Base-by-base conservation (phyloP, 495 filamentous ascomycete species). In the Cercophora samala region DNA sequence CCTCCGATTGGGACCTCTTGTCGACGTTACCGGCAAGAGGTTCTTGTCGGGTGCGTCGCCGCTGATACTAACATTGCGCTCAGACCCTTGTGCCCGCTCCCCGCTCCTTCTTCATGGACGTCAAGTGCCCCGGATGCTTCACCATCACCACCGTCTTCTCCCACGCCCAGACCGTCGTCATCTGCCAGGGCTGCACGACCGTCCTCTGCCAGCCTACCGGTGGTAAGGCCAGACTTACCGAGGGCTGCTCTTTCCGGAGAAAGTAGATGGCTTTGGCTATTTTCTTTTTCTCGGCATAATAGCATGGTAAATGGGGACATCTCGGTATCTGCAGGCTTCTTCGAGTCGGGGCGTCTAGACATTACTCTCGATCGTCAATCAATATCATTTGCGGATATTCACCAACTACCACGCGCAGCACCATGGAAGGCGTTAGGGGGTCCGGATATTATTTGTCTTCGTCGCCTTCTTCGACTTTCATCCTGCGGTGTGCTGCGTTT, bases 71-170 rank as follows among this genome's bases (percentile, higher is more conserved):
- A 77, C 67, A 58, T 8, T 25, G 32, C 15, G 54, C 11, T 66
- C 72, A 97, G 95, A 91, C 86, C 64, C 89, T 99, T 76, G 95
- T 99, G 76, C 95, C 95, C 74, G 89, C 88, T 66, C 95, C 95
- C 69, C 92, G 95, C 75, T 97, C 93, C 73, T 99, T 98, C 89
- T 99, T 99, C 89, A 99, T 99, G 95, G 95, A 99, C 76, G 95
- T 99, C 84, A 99, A 97, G 88, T 99, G 95, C 89, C 95, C 94
- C 78, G 95, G 95, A 77, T 99, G 95, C 90, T 99, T 99, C 90
- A 97, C 92, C 76, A 99, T 99, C 88, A 99, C 95, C 78, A 97
- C 94, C 80, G 95, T 99, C 81, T 99, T 97, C 91, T 97, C 94
- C 66, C 95, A 99, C 87, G 95, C 95, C 80, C 95, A 99, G 86